Evolutionary conservation across 495 filamentous ascomycete species (phyloP), one percentile per base, ranked within the genome.

Genomic region (Penicillium herquei): DNA sequence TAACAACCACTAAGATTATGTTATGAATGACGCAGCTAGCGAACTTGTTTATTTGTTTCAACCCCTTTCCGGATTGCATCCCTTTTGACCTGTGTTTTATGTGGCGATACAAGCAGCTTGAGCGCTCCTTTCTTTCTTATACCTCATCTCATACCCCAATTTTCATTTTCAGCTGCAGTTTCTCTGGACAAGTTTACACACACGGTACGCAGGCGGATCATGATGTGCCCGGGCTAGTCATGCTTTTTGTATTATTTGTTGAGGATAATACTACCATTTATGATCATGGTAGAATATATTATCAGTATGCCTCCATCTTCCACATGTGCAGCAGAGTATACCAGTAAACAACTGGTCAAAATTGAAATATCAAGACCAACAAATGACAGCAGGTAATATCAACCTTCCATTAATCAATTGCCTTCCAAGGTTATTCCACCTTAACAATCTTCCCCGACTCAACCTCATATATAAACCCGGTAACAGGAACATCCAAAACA

Each of bases 381-480:
- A 26, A 26, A 10, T 37, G 8, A 2, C 12, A 10, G 8, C 8
- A 10, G 34, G 6, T 7, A 37, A 9, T 37, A 37, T 13, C 7
- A 37, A 3, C n/a, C n/a, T 11, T 0, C 17, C 6, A 14, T 10
- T 43, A 43, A 43, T 37, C 18, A 26, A 6, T 26, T 2, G 21
- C 21, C n/a, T n/a, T n/a, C n/a, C n/a, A n/a, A n/a, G n/a, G 3
- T 14, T 43, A 56, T 17, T 56, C 49, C 33, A 91, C 76, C 42
- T 78, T 79, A 56, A 75, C 80, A 33, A 87, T 84, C 73, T 81
- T 87, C 1, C 90, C 89, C 5, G 81, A 91, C 75, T 89, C 82
- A 52, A 91, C 87, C 62, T 92, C 85, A 76, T 92, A 92, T 5
- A 93, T 63, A 84, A 87, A 93, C 1, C 91, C 90, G 11, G 80